A percentile compares a stretch with the other conserved stretches of the same genome.
phyloP scores from a whole-genome alignment of 495 filamentous ascomycete species.

The Neurospora sp. region DNA sequence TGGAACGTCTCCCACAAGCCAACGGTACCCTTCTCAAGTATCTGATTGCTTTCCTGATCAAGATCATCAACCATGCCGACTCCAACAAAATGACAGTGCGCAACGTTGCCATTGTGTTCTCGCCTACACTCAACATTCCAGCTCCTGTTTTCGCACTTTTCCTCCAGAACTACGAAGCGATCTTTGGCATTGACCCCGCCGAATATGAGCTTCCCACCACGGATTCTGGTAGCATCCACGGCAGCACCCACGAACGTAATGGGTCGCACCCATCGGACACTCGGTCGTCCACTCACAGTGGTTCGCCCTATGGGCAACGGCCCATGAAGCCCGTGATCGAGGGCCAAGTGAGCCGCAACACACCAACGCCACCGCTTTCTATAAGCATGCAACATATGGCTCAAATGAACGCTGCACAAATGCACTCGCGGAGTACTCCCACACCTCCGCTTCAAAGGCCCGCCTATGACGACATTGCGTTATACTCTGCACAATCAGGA shows the following conservation, averaged over 20 bases:
- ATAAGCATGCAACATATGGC: constrained; percentile 24
- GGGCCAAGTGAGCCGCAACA: constrained; percentile 24
- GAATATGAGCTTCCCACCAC: constrained; percentile 39
- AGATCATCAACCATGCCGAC: constrained; percentile 79
- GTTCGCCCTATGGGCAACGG: constrained; percentile 35
- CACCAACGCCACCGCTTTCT: constrained; percentile 34
- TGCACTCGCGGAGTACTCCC: constrained; percentile 27
- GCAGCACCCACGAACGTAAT: constrained; percentile 13
- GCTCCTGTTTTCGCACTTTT: constrained; percentile 90
- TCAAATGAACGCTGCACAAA: constrained; percentile 22
- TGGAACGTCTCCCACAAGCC: constrained; percentile 67
- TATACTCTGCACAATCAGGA: not conserved
- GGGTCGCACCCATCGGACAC: constrained; percentile 20
- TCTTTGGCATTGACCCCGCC: constrained; percentile 65
- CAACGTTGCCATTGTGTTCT: constrained; percentile 97
- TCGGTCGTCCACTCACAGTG: constrained; percentile 32
- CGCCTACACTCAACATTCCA: constrained; percentile 95
- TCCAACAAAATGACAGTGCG: constrained; percentile 97
- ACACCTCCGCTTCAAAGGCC: constrained; percentile 35
- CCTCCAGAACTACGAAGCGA: constrained; percentile 76
- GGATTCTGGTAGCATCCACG: constrained; percentile 13
- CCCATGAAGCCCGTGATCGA: constrained; percentile 29
- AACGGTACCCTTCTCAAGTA: constrained; percentile 75
- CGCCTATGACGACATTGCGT: not conserved
- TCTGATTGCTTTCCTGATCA: constrained; percentile 75